Percentiles rank a stretch among this genome's conserved stretches.
Evolutionary conservation across 2,329 filamentous ascomycete species (phyloP).

Genomic region (Hypoxylon sp.): DNA sequence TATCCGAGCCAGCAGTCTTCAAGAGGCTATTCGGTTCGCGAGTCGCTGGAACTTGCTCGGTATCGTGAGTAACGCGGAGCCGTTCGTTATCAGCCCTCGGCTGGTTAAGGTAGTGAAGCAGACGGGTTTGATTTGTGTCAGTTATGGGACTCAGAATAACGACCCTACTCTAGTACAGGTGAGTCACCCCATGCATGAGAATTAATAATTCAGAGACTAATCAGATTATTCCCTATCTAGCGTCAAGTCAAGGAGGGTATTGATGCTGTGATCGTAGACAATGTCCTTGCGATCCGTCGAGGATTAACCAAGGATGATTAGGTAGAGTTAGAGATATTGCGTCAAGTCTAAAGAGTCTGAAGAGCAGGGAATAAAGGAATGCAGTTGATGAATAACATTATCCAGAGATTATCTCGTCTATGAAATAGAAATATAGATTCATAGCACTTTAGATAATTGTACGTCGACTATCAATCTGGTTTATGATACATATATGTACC

Average conservation of each 20-base stretch:
- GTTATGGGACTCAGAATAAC: slow-evolving; percentile 93
- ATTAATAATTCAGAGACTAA: slow-evolving; percentile 24
- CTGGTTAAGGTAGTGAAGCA: slow-evolving; percentile 95
- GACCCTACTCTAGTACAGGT: slow-evolving; percentile 88
- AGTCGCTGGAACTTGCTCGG: slow-evolving; percentile 95
- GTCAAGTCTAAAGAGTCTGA: background rate
- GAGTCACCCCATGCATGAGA: slow-evolving; percentile 54
- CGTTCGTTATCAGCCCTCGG: slow-evolving; percentile 88
- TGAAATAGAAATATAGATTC: slow-evolving; percentile 11
- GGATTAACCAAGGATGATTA: slow-evolving; percentile 74
- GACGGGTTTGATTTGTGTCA: slow-evolving; percentile 92
- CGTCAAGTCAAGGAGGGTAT: slow-evolving; percentile 95
- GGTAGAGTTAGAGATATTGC: slow-evolving; percentile 1
- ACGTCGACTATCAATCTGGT: too few relatives aligned
- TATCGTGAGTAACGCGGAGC: slow-evolving; percentile 89
- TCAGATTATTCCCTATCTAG: slow-evolving; percentile 59
- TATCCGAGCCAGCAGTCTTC: slow-evolving; percentile 89
- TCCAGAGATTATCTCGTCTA: background rate
- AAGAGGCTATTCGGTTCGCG: slow-evolving; percentile 96
- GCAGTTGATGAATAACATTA: background rate
- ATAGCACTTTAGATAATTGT: background rate
- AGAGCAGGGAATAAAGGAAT: background rate
- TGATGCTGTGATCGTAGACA: slow-evolving; percentile 97
- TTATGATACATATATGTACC: background rate
- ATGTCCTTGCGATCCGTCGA: slow-evolving; percentile 91